A percentile compares a stretch with the other conserved stretches of the same genome.
Conservation (phyloP, 78 protist species). For the Anaeramoeba flamelloides region DNA sequence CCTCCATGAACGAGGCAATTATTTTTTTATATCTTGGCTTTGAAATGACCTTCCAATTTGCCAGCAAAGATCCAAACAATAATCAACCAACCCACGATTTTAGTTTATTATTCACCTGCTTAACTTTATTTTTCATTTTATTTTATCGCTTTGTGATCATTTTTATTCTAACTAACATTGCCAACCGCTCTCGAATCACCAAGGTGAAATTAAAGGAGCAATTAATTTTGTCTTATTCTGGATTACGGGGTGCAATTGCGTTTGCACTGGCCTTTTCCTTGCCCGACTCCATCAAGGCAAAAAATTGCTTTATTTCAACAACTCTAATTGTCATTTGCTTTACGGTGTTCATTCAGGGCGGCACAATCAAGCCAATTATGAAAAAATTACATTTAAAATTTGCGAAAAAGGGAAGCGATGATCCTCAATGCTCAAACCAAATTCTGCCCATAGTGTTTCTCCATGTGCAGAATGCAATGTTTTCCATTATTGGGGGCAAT, state of each 20-base stretch:
- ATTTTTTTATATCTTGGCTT: slow-evolving; percentile 13
- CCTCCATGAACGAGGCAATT: slow-evolving; percentile 6
- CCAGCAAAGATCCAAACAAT: too few species aligned
- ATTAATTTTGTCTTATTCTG: slow-evolving; percentile 12
- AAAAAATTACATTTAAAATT: slow-evolving; percentile 5
- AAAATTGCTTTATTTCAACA: slow-evolving; percentile 2
- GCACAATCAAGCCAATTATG: slow-evolving; percentile 17
- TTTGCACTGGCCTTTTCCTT: slow-evolving; percentile 18
- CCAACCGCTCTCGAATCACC: background rate
- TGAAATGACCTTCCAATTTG: too few species aligned
- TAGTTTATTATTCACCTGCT: too few species aligned
- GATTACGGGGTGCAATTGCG: slow-evolving; percentile 29
- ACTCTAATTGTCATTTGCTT: slow-evolving; percentile 12
- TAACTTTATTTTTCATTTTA: background rate
- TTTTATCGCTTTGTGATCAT: background rate
- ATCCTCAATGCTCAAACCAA: too few species aligned
- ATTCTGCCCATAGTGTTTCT: too few species aligned
- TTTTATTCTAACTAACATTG: slow-evolving; percentile 1
- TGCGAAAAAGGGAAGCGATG: too few species aligned
- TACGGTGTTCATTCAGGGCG: slow-evolving; percentile 18
- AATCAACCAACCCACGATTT: too few species aligned
- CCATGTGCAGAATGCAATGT: too few species aligned
- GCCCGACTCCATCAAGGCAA: background rate
- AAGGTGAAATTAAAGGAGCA: background rate
- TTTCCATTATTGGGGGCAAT: too few species aligned